phyloP scores from a whole-genome alignment of 1,139 yeast genomes.

The Yamadazyma blattariae region DNA sequence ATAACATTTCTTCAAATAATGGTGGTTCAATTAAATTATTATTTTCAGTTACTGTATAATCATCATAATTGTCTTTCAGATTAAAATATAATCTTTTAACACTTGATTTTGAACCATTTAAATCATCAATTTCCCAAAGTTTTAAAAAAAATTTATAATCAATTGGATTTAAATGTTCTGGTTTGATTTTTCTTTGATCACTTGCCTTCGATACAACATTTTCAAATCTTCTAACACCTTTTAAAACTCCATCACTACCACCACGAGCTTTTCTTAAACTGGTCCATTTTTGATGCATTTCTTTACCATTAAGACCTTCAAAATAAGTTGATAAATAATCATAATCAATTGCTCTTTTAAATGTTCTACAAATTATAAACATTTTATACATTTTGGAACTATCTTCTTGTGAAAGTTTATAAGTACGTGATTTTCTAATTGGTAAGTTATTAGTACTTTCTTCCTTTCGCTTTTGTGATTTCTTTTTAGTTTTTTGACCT shows the following conservation, averaged over 20 bases:
- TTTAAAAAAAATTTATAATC: constrained; percentile 50
- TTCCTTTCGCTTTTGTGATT: background rate
- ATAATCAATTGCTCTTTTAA: constrained; percentile 57
- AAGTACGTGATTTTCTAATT: constrained; percentile 18
- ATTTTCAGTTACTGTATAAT: constrained; percentile 24
- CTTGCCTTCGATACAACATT: constrained; percentile 51
- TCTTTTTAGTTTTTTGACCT: constrained; percentile 1
- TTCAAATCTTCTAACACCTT: constrained; percentile 61
- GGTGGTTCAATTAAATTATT: constrained; percentile 24
- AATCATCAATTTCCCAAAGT: constrained; percentile 56
- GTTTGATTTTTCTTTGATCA: constrained; percentile 44
- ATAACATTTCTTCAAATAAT: constrained; percentile 37
- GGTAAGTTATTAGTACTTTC: background rate
- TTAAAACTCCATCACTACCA: constrained; percentile 44
- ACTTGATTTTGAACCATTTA: constrained; percentile 21
- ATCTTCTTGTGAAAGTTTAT: constrained; percentile 41
- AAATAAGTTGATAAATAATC: constrained; percentile 48
- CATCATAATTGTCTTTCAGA: constrained; percentile 24
- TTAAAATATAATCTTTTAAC: constrained; percentile 33
- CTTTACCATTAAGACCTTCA: constrained; percentile 30
- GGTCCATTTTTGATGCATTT: constrained; percentile 61
- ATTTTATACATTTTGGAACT: constrained; percentile 51
- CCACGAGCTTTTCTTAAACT: constrained; percentile 56
- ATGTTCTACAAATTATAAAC: constrained; percentile 61
- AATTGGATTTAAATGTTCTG: constrained; percentile 44